These are phyloP conservation scores for Penicillium maclennaniae DNA, from an alignment of 495 filamentous ascomycete genomes.

Conservation along the genomic window DNA sequence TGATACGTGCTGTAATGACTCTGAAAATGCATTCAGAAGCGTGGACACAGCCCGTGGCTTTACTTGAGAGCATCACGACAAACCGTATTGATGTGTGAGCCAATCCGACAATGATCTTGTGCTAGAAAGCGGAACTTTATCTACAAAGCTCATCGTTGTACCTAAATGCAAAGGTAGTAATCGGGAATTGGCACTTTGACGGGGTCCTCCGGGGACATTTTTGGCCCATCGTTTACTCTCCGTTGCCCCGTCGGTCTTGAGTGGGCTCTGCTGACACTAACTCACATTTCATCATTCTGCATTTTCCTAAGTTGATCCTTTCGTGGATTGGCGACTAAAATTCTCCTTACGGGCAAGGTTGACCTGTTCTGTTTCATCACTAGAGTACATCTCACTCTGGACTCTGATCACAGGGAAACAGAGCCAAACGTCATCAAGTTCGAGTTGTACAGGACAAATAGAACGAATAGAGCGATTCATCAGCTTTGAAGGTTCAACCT, in stretches of 20 bases:
- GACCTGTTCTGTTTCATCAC: neutral
- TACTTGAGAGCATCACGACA: neutral
- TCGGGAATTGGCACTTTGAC: conserved; percentile 1
- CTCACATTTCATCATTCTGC: neutral
- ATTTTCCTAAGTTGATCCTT: neutral
- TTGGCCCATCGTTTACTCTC: conserved; percentile 11
- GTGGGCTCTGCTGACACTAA: conserved; percentile 14
- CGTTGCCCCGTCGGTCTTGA: neutral
- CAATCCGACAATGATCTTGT: no score
- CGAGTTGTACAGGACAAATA: conserved; percentile 21
- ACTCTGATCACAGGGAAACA: neutral
- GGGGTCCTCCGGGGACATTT: neutral
- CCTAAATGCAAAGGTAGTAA: conserved; percentile 23
- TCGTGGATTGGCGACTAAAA: neutral
- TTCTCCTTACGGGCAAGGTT: neutral
- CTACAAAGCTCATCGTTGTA: conserved; percentile 2
- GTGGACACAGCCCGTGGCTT: neutral
- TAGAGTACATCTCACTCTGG: neutral
- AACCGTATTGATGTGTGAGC: neutral
- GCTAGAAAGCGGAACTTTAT: neutral
- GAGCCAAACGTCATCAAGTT: neutral
- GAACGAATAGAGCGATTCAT: conserved; percentile 2
- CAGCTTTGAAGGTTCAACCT: conserved; percentile 13
- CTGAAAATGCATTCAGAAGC: neutral
- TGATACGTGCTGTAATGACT: neutral